phyloP scores from a whole-genome alignment of 139 green algal species.

The Parachlorella kessleri region DNA sequence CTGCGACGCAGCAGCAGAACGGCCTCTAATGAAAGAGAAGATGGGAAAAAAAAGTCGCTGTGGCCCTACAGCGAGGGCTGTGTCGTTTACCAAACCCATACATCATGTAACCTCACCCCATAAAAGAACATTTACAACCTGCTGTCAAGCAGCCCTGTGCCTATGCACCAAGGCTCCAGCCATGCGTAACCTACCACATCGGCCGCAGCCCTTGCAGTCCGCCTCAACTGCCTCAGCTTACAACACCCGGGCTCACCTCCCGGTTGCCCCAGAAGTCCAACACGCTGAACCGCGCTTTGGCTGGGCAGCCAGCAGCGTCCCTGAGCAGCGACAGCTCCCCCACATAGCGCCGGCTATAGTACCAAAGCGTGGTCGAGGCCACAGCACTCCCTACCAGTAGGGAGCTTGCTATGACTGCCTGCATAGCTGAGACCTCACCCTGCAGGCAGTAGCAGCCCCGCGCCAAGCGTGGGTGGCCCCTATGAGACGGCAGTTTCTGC shows the following conservation, averaged over 20 bases:
- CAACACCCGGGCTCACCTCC: slow-evolving; percentile 63
- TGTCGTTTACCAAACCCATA: too few relatives aligned
- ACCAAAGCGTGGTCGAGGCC: slow-evolving; percentile 55
- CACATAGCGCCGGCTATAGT: slow-evolving; percentile 77
- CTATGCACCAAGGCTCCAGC: neutral
- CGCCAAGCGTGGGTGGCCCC: too few relatives aligned
- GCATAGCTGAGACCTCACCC: neutral
- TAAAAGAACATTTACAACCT: neutral
- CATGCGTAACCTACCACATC: neutral
- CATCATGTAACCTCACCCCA: neutral
- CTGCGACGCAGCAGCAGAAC: slow-evolving; percentile 25
- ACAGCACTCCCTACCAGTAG: slow-evolving; percentile 46
- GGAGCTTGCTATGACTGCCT: slow-evolving; percentile 37
- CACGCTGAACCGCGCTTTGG: slow-evolving; percentile 50
- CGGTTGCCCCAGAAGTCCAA: slow-evolving; percentile 84
- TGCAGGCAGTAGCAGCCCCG: neutral
- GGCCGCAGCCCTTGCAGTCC: neutral
- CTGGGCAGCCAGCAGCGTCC: neutral
- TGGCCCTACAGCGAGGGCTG: too few relatives aligned
- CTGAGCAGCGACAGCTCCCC: slow-evolving; percentile 76
- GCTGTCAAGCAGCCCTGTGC: neutral
- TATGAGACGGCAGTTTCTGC: too few relatives aligned
- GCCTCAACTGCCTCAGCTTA: too few relatives aligned
- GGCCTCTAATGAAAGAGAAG: neutral
- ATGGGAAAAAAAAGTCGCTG: neutral